Percentiles rank a stretch among this genome's conserved stretches.
Conservation (phyloP, 176 grass and related monocot species). For the Zea luxurians region DNA sequence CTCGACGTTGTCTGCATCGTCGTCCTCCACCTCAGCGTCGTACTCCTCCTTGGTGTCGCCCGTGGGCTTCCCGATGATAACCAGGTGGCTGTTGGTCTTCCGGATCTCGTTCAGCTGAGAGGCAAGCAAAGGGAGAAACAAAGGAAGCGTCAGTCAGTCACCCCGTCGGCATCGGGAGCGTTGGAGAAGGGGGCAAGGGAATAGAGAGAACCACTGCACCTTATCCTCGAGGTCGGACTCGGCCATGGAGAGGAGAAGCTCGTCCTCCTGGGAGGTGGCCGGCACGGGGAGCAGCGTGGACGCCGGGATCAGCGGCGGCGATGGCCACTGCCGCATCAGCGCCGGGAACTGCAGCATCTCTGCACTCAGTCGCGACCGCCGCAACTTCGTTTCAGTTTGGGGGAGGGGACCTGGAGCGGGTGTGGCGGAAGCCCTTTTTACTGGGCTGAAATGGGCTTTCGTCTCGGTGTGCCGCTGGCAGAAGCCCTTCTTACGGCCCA, state of each 20-base stretch:
- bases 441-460: background rate
- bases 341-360: conserved; percentile 92
- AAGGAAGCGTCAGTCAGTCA: background rate
- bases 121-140: background rate
- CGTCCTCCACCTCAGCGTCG: conserved; percentile 78
- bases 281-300: conserved; percentile 79
- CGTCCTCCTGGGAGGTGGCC: conserved; percentile 70
- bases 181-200: background rate
- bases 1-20: conserved; percentile 80
- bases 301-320: conserved; percentile 75
- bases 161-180: background rate
- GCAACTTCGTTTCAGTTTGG: background rate
- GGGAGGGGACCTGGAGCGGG: too few relatives aligned
- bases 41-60: conserved; percentile 76
- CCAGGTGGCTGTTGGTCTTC: conserved; percentile 76
- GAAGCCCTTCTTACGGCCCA: background rate
- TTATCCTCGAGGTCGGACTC: conserved; percentile 87
- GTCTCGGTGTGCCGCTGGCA: background rate
- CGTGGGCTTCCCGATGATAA: conserved; percentile 72
- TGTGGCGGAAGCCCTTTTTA: background rate
- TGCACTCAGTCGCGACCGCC: conserved; percentile 16
- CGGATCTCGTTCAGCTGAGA: conserved; percentile 72
- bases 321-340: conserved; percentile 88
- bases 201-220: conserved; percentile 21
- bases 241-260: conserved; percentile 80